Evolutionary conservation across 345 rosid species (phyloP).

Genomic region (Hirschfeldia incana): DNA sequence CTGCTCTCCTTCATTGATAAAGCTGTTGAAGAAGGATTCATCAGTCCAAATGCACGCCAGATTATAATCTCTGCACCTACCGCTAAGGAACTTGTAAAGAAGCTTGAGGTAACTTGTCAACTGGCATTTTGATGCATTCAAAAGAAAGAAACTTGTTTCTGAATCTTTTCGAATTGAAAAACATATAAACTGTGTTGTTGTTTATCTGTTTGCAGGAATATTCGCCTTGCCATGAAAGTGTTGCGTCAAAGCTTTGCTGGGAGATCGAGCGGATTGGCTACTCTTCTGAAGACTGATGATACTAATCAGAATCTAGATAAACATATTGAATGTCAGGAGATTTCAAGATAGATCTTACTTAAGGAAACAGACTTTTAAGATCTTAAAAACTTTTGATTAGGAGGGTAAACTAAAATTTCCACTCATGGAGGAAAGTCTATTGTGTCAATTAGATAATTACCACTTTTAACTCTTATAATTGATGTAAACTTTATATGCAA

Average conservation of each 20-base stretch:
- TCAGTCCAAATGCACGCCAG: constrained; percentile 77
- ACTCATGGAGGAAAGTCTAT: constrained; percentile 9
- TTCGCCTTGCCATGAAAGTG: constrained; percentile 81
- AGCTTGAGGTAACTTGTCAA: constrained; percentile 66
- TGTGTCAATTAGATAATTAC: constrained; percentile 40
- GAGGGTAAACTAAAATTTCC: constrained; percentile 30
- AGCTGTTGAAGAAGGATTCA: constrained; percentile 96
- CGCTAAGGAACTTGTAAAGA: constrained; percentile 70
- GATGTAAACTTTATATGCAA: neutral
- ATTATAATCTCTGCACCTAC: constrained; percentile 88
- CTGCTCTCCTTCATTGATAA: constrained; percentile 89
- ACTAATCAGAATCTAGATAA: constrained; percentile 10
- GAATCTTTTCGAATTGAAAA: no score
- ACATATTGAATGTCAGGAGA: constrained; percentile 25
- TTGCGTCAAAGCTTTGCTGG: constrained; percentile 80
- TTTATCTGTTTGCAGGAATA: constrained; percentile 55
- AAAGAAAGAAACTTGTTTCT: neutral
- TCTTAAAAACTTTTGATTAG: constrained; percentile 28
- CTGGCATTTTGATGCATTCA: neutral
- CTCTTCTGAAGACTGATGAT: constrained; percentile 46
- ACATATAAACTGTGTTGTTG: neutral
- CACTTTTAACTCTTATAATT: constrained; percentile 12
- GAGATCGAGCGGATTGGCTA: constrained; percentile 78
- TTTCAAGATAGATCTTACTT: constrained; percentile 24
- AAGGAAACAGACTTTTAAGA: constrained; percentile 21